Evolutionary conservation across 169 alveolate genomes (phyloP).

Genomic region (Plasmodium coatneyi): DNA sequence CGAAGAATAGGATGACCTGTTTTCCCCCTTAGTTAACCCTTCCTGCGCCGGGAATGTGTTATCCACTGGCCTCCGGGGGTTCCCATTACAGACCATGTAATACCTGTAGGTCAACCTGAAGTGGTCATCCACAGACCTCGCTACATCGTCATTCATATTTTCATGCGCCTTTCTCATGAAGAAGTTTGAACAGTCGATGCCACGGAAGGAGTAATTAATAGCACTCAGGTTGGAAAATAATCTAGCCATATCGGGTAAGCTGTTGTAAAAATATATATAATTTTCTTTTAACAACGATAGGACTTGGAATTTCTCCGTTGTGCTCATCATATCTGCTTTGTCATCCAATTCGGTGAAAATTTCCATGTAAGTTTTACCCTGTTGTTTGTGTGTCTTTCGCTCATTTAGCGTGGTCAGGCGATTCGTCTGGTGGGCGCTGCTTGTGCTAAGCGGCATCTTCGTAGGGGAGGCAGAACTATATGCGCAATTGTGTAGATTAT

Average conservation of each 20-base stretch:
- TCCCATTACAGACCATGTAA: conserved; percentile 52
- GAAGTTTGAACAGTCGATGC: conserved; percentile 48
- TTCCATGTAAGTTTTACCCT: neutral
- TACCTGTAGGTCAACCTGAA: conserved; percentile 66
- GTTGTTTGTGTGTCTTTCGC: neutral
- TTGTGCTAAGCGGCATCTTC: neutral
- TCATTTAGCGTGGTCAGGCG: neutral
- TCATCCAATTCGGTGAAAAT: conserved; percentile 50
- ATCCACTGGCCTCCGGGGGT: neutral
- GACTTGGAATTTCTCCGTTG: conserved; percentile 54
- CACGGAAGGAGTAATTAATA: conserved; percentile 65
- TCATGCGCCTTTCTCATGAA: conserved; percentile 51
- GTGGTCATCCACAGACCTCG: conserved; percentile 62
- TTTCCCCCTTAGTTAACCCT: neutral
- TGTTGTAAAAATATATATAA: conserved; percentile 48
- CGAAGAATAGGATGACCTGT: neutral
- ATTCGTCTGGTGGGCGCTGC: neutral
- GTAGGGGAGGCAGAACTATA: neutral
- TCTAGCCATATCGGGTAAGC: conserved; percentile 35
- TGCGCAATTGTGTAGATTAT: neutral
- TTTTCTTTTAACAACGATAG: conserved; percentile 66
- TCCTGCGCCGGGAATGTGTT: neutral
- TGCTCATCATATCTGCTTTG: conserved; percentile 53
- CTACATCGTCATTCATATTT: conserved; percentile 19
- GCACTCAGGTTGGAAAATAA: conserved; percentile 46